Conservation (phyloP, 495 filamentous ascomycete species). For the Endocarpon pusillum region DNA sequence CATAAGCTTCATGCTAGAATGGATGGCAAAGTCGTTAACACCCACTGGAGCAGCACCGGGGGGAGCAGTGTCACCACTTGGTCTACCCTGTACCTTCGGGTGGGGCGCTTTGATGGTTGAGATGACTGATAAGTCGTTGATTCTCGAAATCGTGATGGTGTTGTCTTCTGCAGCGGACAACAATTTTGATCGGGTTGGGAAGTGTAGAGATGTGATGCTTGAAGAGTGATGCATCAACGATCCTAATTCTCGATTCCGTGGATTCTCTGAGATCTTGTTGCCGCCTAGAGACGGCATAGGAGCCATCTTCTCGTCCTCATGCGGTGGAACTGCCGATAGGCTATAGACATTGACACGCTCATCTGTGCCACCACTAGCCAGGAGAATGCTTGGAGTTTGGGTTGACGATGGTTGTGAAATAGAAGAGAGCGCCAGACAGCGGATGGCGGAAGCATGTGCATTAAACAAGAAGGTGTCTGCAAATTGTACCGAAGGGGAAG, state of each 20-base stretch:
- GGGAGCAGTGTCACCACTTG: constrained; percentile 77
- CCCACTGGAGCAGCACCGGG: constrained; percentile 73
- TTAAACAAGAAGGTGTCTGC: constrained; percentile 92
- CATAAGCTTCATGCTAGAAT: constrained; percentile 92
- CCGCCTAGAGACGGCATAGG: constrained; percentile 43
- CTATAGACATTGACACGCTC: constrained; percentile 91
- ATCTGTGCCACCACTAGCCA: constrained; percentile 82
- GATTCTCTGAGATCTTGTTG: constrained; percentile 59
- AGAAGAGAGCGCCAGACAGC: constrained; percentile 76
- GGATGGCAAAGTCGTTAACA: constrained; percentile 86
- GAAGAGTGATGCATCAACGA: constrained; percentile 71
- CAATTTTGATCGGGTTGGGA: constrained; percentile 77
- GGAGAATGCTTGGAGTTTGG: constrained; percentile 53
- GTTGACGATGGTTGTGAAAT: constrained; percentile 37
- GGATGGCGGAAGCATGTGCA: constrained; percentile 78
- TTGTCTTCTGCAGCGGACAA: constrained; percentile 73
- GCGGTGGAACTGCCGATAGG: constrained; percentile 51
- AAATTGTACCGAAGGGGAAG: constrained; percentile 39
- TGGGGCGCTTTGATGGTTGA: constrained; percentile 82
- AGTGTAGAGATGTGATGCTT: constrained; percentile 58
- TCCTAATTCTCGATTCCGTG: constrained; percentile 74
- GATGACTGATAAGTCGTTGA: constrained; percentile 76
- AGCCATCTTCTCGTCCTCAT: constrained; percentile 26
- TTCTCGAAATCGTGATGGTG: constrained; percentile 68
- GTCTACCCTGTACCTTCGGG: constrained; percentile 65